phyloP scores from a whole-genome alignment of 2,329 filamentous ascomycete species.

The Monilinia fructigena region DNA sequence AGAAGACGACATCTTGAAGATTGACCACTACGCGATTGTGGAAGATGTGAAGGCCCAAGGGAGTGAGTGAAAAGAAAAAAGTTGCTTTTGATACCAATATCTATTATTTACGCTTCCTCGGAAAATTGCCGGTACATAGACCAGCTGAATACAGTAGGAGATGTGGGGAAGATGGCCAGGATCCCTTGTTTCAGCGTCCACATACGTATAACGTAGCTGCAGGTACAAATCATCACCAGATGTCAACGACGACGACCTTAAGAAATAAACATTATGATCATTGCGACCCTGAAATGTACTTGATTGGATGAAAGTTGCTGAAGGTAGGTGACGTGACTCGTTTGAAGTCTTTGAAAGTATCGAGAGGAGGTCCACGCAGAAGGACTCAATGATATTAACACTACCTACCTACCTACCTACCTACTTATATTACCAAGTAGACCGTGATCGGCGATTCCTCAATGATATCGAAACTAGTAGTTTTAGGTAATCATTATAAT shows the following conservation, averaged over 20 bases:
- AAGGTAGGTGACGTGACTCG: neutral
- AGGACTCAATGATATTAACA: neutral
- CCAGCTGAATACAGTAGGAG: constrained; percentile 14
- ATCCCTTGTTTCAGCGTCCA: neutral
- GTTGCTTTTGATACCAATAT: neutral
- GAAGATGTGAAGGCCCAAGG: neutral
- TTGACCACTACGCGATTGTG: neutral
- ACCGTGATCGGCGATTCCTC: neutral
- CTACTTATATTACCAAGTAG: neutral
- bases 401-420: too few species aligned
- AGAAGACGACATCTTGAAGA: constrained; percentile 51
- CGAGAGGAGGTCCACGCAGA: neutral
- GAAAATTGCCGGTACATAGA: constrained; percentile 9
- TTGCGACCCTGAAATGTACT: neutral
- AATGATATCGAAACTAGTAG: neutral
- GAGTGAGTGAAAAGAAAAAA: neutral
- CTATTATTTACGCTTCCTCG: neutral
- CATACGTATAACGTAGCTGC: neutral
- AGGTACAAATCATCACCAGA: constrained; percentile 1
- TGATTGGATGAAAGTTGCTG: neutral
- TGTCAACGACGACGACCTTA: neutral
- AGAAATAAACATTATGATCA: neutral
- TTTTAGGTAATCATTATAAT: too few species aligned
- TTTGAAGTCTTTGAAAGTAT: neutral
- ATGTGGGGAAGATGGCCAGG: constrained; percentile 1